A percentile compares a stretch with the other conserved stretches of the same genome.
Evolutionary conservation across 306 rosid genomes (phyloP).

Genomic region (Herpetospermum pedunculosum): DNA sequence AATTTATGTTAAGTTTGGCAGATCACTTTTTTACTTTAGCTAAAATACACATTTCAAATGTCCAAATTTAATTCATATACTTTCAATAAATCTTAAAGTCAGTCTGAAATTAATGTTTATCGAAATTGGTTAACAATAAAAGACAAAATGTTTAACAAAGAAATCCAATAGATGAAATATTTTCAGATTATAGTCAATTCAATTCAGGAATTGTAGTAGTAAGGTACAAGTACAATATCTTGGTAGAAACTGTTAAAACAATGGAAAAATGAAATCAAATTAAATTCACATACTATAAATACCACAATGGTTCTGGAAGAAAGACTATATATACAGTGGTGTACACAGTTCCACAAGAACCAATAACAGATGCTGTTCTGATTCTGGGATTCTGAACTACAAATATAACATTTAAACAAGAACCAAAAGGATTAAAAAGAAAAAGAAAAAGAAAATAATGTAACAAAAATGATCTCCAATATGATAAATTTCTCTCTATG

Average conservation of each 20-base stretch:
- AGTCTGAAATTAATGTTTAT: too few relatives aligned
- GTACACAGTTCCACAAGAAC: not conserved
- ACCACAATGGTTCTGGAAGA: not conserved
- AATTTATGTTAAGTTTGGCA: too few relatives aligned
- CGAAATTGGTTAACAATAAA: too few relatives aligned
- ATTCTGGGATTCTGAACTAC: not conserved
- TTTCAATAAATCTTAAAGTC: too few relatives aligned
- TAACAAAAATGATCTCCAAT: not conserved
- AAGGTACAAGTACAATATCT: not conserved
- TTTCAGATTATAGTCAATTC: not conserved
- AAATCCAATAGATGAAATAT: not conserved
- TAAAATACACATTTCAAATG: too few relatives aligned
- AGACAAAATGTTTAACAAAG: too few relatives aligned
- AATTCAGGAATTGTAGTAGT: too few relatives aligned
- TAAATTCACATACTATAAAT: not conserved
- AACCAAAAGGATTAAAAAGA: not conserved
- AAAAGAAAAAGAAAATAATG: not conserved
- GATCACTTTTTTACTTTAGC: too few relatives aligned
- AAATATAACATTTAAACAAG: not conserved
- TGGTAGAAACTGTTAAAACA: not conserved
- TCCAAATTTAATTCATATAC: too few relatives aligned
- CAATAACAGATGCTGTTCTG: conserved; percentile 1
- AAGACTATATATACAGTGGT: not conserved
- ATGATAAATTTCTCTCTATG: not conserved
- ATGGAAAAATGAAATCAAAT: not conserved